A percentile compares a stretch with the other conserved stretches of the same genome.
phyloP scores from a whole-genome alignment of 192 early-diverging fungal species.

The Rhizoclosmatium globosum region DNA sequence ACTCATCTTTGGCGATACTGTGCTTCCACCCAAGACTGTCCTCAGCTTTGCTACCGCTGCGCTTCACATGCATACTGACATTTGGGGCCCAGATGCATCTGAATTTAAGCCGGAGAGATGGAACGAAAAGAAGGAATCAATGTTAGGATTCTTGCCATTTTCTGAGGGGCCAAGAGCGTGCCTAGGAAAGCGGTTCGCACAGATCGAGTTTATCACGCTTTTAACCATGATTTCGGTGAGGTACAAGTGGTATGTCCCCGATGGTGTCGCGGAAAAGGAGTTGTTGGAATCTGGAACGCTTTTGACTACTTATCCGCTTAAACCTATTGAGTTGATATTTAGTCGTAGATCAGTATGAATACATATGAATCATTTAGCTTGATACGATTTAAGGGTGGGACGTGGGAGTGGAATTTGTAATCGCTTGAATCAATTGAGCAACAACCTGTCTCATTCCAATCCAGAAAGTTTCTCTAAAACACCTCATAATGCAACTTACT shows the following conservation, averaged over 20 bases:
- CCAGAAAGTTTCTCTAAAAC: too few relatives aligned
- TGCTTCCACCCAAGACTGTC: conserved; percentile 25
- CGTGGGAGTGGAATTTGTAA: too few relatives aligned
- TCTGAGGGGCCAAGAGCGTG: conserved; percentile 42
- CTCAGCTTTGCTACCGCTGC: conserved; percentile 16
- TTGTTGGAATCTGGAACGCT: neutral
- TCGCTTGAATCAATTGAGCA: too few relatives aligned
- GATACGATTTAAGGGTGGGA: too few relatives aligned
- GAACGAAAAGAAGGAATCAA: neutral
- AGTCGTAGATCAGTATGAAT: neutral
- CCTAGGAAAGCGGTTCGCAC: conserved; percentile 51
- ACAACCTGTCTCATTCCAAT: too few relatives aligned
- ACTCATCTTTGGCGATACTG: conserved; percentile 4
- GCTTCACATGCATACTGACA: conserved; percentile 26
- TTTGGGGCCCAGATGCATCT: conserved; percentile 25
- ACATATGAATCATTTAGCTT: too few relatives aligned
- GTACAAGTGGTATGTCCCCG: conserved; percentile 21
- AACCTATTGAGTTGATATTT: conserved; percentile 6
- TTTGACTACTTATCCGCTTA: conserved; percentile 2
- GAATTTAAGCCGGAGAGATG: conserved; percentile 27
- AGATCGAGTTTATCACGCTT: conserved; percentile 43
- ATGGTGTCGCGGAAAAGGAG: neutral
- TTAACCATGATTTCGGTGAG: conserved; percentile 33
- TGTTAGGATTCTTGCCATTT: conserved; percentile 43
- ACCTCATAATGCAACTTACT: too few relatives aligned